Evolutionary conservation across 352 stramenopile genomes (phyloP), one percentile per base, ranked within the genome.

Genomic region (Phytophthora citricola): DNA sequence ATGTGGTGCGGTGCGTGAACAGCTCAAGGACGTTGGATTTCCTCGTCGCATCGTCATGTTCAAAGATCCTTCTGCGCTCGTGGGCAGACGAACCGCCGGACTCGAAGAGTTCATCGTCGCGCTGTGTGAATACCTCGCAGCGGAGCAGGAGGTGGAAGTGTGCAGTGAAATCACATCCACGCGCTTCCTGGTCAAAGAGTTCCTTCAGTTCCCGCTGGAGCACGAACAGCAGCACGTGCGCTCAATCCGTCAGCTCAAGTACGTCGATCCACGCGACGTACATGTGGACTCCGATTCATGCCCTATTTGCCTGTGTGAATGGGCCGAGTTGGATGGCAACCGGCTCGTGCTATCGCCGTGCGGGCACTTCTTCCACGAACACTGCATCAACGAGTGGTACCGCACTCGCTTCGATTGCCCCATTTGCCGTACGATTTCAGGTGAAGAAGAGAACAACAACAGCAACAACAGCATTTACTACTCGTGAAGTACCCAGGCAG

Each of bases 341-440:
- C 76, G 84, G 55, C 83, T 93, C 49, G 84, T 93, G 53, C 78
- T 93, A 14, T 90, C 87, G 26, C 81, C 83, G 1, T 95, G 87
- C 53, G 85, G 87, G 39, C 87, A 95, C 61, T 95, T 93, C 51
- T 95, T 95, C 71, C 87, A 95, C 63, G 87, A 92, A 56, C 83
- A 93, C 66, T 95, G 87, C 74, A 95, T 95, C 46, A 95, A 93
- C 58, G 87, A 95, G 66, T 95, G 87, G 87, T 95, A 95, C 71
- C 82, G 83, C 43, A 95, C 87, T 51, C 81, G 87, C 55, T 95
- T 95, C 26, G 87, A 95, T 69, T 95, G 87, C 79, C 87, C 87
- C 60, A 95, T 95, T 86, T 95, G 87, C 69, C 83, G 87, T 38
- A 90, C 85, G 8, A 93, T 95, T 48, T 87, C 85, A 9, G 87